These are phyloP conservation scores for Neonectria hederae DNA, from an alignment of 2,329 filamentous ascomycete genomes.

Conservation along the genomic window DNA sequence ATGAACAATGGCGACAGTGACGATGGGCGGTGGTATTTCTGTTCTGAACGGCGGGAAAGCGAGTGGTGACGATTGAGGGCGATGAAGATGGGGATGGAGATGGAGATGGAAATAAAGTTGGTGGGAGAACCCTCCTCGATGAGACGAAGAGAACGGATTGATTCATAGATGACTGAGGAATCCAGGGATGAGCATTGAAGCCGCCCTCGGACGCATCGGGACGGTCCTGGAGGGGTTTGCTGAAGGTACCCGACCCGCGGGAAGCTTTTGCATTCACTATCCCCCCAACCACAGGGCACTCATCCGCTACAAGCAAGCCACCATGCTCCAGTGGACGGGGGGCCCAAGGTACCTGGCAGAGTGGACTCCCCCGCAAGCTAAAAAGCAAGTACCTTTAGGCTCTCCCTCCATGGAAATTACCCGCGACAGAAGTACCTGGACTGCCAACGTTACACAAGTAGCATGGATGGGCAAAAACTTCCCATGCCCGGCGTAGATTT, in stretches of 20 bases:
- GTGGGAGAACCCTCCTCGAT: background rate
- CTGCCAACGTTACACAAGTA: no score
- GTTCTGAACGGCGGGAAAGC: no score
- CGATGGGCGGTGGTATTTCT: background rate
- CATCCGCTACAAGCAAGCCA: no score
- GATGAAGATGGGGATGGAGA: background rate
- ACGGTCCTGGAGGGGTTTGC: background rate
- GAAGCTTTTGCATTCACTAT: background rate
- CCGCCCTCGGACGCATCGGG: background rate
- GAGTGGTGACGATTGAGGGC: no score
- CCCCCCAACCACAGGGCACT: background rate
- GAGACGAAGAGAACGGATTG: background rate
- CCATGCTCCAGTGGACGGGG: no score
- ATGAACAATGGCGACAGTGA: background rate
- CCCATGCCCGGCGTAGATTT: background rate
- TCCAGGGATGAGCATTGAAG: background rate
- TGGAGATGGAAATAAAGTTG: background rate
- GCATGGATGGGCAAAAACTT: no score
- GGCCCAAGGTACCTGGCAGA: background rate
- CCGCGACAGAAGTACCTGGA: conserved; percentile 1
- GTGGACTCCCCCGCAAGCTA: background rate
- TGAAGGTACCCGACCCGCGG: no score
- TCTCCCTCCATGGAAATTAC: background rate
- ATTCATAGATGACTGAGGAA: background rate
- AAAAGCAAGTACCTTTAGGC: no score